Base-by-base conservation (phyloP, 1,284 basidiomycete species). In the Tilletia setariae region DNA sequence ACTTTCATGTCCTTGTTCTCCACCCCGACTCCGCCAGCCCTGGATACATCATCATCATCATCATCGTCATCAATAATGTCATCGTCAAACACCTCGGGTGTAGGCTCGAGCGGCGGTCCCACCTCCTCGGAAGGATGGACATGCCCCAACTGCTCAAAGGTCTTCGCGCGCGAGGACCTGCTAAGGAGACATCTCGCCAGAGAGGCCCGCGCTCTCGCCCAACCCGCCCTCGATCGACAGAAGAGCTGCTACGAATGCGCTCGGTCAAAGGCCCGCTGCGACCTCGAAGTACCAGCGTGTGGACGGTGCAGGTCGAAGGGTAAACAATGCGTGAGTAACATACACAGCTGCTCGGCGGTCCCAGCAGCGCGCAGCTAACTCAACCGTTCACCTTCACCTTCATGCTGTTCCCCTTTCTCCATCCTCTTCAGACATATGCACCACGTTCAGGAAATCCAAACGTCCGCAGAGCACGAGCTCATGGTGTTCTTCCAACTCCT, bases 211-310 rank as follows among this genome's bases (percentile, higher is more conserved):
- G 75, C 77, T 1, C 66, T 71, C 6, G 72, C 76, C 30, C 76
- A 78, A 43, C 77, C 77, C 2, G 70, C 71, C 0, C 71, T 76
- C 32, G 76, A 78, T 61, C 69, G 77, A 21, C 77, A 79, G 44
- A 79, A 79, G 72, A 74, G 72, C 65, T 79, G 77, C 64, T 74
- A 74, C 56, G 76, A 77, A 56, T 79, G 77, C 65, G 75, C 76
- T 2, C 61, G 73, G 9, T 75, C 73, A 65, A 79, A 79, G 67
- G 77, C 77, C 25, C 67, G 77, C 35, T 79, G 77, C 65, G 77
- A 79, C 64, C 72, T 79, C 56, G 77, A 79, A 32, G 76, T 79
- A 0, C 77, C 77, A 8, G 67, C 75, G 1, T 79, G 77, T 61
- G 76, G 77, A 19, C 71, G 77, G 65, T 79, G 77, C 59, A 70